Evolutionary conservation across 2,329 filamentous ascomycete genomes (phyloP).

Genomic region (Arthrobotrys sinensis): DNA sequence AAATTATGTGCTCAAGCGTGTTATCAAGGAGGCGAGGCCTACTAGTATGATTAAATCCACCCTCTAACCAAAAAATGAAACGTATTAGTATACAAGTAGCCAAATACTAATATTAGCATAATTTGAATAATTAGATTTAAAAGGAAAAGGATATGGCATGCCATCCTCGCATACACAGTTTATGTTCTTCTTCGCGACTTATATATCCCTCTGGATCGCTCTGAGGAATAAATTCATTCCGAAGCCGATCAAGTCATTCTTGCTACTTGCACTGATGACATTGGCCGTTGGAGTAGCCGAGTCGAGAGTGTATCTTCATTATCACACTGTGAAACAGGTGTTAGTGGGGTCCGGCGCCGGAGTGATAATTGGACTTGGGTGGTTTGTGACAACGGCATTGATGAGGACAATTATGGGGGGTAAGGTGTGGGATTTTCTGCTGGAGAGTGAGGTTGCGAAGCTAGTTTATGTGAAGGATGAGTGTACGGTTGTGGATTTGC

Average conservation of each 20-base stretch:
- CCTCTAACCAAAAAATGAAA: slow-evolving; percentile 7
- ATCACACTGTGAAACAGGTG: slow-evolving; percentile 91
- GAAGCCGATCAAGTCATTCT: slow-evolving; percentile 66
- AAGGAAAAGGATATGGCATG: slow-evolving; percentile 97
- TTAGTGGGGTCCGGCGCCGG: slow-evolving; percentile 83
- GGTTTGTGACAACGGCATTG: slow-evolving; percentile 82
- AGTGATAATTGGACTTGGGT: slow-evolving; percentile 78
- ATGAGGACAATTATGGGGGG: slow-evolving; percentile 69
- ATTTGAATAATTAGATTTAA: slow-evolving; percentile 69
- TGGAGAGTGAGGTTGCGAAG: slow-evolving; percentile 76
- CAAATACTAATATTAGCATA: neutral
- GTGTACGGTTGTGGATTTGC: slow-evolving; percentile 87
- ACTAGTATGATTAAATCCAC: slow-evolving; percentile 73
- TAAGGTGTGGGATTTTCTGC: slow-evolving; percentile 71
- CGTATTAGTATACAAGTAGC: neutral
- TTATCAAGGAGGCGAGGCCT: slow-evolving; percentile 93
- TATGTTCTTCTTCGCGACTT: slow-evolving; percentile 89
- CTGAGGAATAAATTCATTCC: slow-evolving; percentile 79
- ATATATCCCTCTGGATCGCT: slow-evolving; percentile 85
- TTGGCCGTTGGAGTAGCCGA: slow-evolving; percentile 80
- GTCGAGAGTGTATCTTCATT: slow-evolving; percentile 90
- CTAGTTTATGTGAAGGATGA: slow-evolving; percentile 84
- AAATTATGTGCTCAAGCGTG: slow-evolving; percentile 89
- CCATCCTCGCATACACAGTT: slow-evolving; percentile 96
- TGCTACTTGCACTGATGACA: slow-evolving; percentile 74